Percentiles rank a stretch among this genome's conserved stretches.
Evolutionary conservation across 2,329 filamentous ascomycete genomes (phyloP).

Genomic region (Cercospora canescens): DNA sequence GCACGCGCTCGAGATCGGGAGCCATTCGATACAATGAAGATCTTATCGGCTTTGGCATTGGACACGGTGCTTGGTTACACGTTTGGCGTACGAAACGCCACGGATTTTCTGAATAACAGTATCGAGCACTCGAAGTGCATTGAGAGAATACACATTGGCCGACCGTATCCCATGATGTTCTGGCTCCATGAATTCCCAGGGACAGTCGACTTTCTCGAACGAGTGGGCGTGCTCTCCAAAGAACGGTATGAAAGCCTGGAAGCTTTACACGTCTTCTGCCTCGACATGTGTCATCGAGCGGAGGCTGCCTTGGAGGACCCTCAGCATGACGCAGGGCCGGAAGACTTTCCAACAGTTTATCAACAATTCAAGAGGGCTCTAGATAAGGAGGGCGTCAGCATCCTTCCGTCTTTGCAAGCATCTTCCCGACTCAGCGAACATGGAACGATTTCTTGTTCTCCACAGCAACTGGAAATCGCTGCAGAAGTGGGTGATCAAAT

Average conservation of each 20-base stretch:
- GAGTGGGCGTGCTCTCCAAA: background rate
- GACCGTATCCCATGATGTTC: background rate
- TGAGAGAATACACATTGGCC: background rate
- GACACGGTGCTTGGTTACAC: background rate
- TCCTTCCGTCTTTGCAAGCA: background rate
- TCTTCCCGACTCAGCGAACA: background rate
- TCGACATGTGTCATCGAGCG: constrained; percentile 6
- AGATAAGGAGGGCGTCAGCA: background rate
- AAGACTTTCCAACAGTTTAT: background rate
- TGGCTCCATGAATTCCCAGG: background rate
- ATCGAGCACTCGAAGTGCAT: background rate
- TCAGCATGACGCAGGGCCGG: background rate
- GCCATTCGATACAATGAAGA: background rate
- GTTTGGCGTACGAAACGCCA: background rate
- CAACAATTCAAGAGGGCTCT: background rate
- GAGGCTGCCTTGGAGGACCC: background rate
- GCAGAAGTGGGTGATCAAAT: constrained; percentile 13
- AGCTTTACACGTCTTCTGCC: constrained; percentile 1
- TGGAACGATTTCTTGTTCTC: constrained; percentile 3
- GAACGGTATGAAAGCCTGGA: constrained; percentile 1
- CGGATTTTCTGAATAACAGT: background rate
- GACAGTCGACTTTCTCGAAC: background rate
- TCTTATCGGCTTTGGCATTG: background rate
- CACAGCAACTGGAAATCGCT: constrained; percentile 7
- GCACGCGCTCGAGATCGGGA: background rate